Evolutionary conservation across 1,139 yeast genomes (phyloP).

Genomic region (Saccharomycopsis crataegensis): DNA sequence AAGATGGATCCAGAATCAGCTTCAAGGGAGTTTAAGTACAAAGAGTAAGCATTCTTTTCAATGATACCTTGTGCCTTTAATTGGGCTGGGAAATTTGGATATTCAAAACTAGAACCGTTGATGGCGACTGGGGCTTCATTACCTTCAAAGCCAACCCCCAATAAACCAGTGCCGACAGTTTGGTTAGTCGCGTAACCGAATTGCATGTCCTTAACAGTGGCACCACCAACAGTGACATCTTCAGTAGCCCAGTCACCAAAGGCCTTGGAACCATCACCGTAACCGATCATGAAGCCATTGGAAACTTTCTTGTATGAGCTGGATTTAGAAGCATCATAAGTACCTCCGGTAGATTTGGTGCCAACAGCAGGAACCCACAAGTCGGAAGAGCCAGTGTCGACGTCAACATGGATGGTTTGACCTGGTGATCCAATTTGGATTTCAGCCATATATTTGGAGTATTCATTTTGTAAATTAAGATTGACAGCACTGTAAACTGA

Average conservation of each 20-base stretch:
- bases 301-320: constrained; percentile 21
- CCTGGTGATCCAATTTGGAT: constrained; percentile 29
- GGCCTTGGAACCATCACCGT: constrained; percentile 60
- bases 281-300: constrained; percentile 32
- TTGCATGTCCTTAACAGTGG: constrained; percentile 34
- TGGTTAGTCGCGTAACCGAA: constrained; percentile 44
- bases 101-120: constrained; percentile 16
- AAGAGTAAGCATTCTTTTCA: constrained; percentile 40
- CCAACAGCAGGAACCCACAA: constrained; percentile 24
- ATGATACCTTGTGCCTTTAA: constrained; percentile 41
- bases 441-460: constrained; percentile 27
- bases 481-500: constrained; percentile 1
- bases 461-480: constrained; percentile 15
- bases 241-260: constrained; percentile 55
- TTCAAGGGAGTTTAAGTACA: constrained; percentile 39
- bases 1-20: constrained; percentile 39
- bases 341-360: constrained; percentile 7
- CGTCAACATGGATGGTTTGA: constrained; percentile 30
- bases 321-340: constrained; percentile 24
- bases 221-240: constrained; percentile 36
- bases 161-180: constrained; percentile 38
- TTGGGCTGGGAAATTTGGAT: constrained; percentile 40
- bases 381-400: constrained; percentile 45
- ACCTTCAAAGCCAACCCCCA: constrained; percentile 48
- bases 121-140: constrained; percentile 22